Conservation (phyloP, 2,329 filamentous ascomycete species). For the Cladosporium sp. region DNA sequence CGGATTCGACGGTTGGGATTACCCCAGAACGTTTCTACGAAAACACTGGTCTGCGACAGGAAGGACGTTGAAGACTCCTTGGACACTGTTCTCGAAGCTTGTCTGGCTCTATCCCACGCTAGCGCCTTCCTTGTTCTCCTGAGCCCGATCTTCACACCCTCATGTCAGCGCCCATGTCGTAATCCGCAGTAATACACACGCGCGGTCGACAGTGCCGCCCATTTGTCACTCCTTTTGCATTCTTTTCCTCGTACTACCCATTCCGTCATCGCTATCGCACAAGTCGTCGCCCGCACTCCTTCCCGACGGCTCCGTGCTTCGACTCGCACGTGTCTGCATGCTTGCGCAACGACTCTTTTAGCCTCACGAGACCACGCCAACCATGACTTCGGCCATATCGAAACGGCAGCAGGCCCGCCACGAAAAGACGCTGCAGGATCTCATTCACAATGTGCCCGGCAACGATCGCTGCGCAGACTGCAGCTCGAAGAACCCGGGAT, state of each 20-base stretch:
- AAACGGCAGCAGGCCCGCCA: conserved; percentile 98
- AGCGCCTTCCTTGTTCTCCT: conserved; percentile 1
- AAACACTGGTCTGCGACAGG: too few species aligned
- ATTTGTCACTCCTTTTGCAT: conserved; percentile 4
- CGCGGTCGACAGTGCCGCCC: not conserved
- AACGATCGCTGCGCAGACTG: conserved; percentile 96
- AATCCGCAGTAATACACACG: conserved; percentile 4
- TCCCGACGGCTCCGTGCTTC: not conserved
- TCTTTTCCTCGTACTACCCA: not conserved
- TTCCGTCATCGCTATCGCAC: not conserved
- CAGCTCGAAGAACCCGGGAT: conserved; percentile 84
- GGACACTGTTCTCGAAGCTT: conserved; percentile 1
- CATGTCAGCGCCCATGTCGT: conserved; percentile 5
- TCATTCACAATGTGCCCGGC: conserved; percentile 77
- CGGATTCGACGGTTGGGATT: too few species aligned
- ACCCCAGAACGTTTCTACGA: too few species aligned
- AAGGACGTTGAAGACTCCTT: too few species aligned
- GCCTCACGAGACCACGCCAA: conserved; percentile 5
- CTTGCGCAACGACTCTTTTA: conserved; percentile 9
- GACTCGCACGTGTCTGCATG: not conserved
- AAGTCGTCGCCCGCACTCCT: not conserved
- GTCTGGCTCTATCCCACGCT: not conserved
- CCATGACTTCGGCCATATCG: conserved; percentile 72
- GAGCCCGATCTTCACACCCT: conserved; percentile 6
- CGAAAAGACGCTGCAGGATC: conserved; percentile 83